These are phyloP conservation scores for Asterionellopsis glacialis DNA, from an alignment of 108 stramenopile genomes.

Conservation along the genomic window DNA sequence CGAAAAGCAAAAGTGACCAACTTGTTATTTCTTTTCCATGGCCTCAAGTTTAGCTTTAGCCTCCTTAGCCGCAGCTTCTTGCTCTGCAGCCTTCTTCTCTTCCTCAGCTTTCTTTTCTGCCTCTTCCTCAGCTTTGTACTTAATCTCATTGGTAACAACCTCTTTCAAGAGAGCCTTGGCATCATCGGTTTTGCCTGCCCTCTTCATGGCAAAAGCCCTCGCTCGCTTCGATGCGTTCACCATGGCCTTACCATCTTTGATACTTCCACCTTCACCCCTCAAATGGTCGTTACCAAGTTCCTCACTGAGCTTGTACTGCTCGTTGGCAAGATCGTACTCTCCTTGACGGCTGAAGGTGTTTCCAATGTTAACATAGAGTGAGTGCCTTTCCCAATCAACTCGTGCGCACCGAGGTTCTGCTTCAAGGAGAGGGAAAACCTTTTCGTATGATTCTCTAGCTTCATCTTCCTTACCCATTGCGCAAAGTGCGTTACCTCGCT, in stretches of 20 bases:
- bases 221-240: conserved; percentile 72
- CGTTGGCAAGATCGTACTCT: conserved; percentile 65
- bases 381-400: conserved; percentile 86
- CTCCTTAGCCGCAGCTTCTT: background rate
- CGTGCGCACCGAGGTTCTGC: conserved; percentile 80
- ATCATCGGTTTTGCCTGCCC: conserved; percentile 68
- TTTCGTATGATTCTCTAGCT: conserved; percentile 65
- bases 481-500: conserved; percentile 82
- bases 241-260: conserved; percentile 84
- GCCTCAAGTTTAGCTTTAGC: background rate
- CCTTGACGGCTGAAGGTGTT: conserved; percentile 77
- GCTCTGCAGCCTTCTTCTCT: conserved; percentile 26
- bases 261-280: conserved; percentile 58
- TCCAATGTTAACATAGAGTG: conserved; percentile 81
- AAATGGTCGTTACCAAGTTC: conserved; percentile 75
- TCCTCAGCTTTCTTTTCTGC: conserved; percentile 66
- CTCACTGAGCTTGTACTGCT: conserved; percentile 67
- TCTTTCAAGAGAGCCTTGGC: conserved; percentile 73
- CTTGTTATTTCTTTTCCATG: too few species aligned
- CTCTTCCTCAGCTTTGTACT: conserved; percentile 56
- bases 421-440: conserved; percentile 71
- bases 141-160: conserved; percentile 66
- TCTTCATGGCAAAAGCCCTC: conserved; percentile 78
- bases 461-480: conserved; percentile 75
- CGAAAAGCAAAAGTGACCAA: too few species aligned